Percentiles rank a stretch among this genome's conserved stretches.
phyloP scores from a whole-genome alignment of 495 filamentous ascomycete species.

The Lichenothelia convexa region DNA sequence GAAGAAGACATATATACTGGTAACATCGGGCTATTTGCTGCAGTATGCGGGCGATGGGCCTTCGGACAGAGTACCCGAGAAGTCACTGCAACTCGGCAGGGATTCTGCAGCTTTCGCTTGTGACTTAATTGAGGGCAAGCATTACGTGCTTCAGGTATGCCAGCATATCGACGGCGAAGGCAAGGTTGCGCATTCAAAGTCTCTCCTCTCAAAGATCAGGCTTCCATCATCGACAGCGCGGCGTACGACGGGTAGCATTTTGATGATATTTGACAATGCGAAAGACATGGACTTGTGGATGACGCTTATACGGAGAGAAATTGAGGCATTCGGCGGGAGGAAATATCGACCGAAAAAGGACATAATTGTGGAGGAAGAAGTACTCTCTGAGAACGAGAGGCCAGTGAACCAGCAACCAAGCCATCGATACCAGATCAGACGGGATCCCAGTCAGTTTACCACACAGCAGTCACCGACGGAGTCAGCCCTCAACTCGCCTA shows the following conservation, averaged over 20 bases:
- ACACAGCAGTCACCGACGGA: too few species aligned
- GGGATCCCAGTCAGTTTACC: conserved; percentile 5
- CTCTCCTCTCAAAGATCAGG: conserved; percentile 35
- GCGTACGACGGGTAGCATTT: conserved; percentile 44
- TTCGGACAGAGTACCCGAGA: conserved; percentile 70
- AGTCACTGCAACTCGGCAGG: conserved; percentile 62
- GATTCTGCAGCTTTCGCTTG: conserved; percentile 86
- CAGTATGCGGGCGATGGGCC: conserved; percentile 73
- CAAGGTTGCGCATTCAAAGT: too few species aligned
- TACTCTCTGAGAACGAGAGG: conserved; percentile 11
- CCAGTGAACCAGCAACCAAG: conserved; percentile 2
- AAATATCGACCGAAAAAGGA: conserved; percentile 8
- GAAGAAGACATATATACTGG: conserved; percentile 64
- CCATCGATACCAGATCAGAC: conserved; percentile 8
- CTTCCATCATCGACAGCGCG: conserved; percentile 43
- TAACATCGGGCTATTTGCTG: conserved; percentile 66
- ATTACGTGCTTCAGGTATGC: conserved; percentile 85
- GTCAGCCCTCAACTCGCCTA: too few species aligned
- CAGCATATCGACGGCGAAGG: conserved; percentile 47
- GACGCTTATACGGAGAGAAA: conserved; percentile 26
- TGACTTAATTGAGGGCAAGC: conserved; percentile 79
- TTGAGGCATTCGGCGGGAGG: conserved; percentile 25
- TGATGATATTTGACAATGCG: conserved; percentile 65
- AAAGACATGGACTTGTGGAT: conserved; percentile 82
- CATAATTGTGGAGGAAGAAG: conserved; percentile 1